phyloP scores from a whole-genome alignment of 2,329 filamentous ascomycete genomes.

The Ceratocystis variospora region DNA sequence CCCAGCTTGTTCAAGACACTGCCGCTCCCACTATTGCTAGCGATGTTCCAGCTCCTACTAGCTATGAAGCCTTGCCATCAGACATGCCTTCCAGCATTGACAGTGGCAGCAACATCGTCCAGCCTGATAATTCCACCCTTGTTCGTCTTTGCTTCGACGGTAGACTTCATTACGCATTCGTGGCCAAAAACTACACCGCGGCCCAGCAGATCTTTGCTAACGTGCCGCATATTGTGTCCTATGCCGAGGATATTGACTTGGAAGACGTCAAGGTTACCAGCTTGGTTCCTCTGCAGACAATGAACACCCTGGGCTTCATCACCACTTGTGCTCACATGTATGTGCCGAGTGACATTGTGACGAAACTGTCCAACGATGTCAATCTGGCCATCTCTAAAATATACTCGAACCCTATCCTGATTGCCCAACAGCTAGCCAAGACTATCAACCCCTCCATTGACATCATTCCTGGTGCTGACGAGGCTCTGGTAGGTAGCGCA shows the following conservation, averaged over 20 bases:
- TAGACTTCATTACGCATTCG: constrained; percentile 71
- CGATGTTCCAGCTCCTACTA: constrained; percentile 22
- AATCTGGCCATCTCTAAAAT: constrained; percentile 56
- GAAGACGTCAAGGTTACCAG: constrained; percentile 51
- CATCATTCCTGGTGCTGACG: constrained; percentile 38
- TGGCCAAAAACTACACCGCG: constrained; percentile 55
- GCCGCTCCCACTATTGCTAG: constrained; percentile 19
- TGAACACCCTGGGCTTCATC: constrained; percentile 54
- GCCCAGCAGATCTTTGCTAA: constrained; percentile 74
- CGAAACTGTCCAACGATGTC: constrained; percentile 53
- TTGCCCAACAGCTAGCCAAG: constrained; percentile 58
- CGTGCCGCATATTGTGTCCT: constrained; percentile 56
- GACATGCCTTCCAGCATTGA: constrained; percentile 62
- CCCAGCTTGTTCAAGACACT: constrained; percentile 19
- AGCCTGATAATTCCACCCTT: constrained; percentile 51
- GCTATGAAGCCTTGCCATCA: constrained; percentile 43
- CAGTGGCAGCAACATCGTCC: constrained; percentile 43
- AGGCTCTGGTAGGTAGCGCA: constrained; percentile 27
- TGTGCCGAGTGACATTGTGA: constrained; percentile 58
- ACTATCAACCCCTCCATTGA: constrained; percentile 78
- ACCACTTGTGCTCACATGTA: constrained; percentile 59
- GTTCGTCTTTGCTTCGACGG: constrained; percentile 78
- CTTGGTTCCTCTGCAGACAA: constrained; percentile 65
- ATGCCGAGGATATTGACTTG: constrained; percentile 44
- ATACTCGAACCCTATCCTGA: constrained; percentile 54